phyloP scores from a whole-genome alignment of 2,329 filamentous ascomycete genomes.

The Aureobasidium mangrovei region DNA sequence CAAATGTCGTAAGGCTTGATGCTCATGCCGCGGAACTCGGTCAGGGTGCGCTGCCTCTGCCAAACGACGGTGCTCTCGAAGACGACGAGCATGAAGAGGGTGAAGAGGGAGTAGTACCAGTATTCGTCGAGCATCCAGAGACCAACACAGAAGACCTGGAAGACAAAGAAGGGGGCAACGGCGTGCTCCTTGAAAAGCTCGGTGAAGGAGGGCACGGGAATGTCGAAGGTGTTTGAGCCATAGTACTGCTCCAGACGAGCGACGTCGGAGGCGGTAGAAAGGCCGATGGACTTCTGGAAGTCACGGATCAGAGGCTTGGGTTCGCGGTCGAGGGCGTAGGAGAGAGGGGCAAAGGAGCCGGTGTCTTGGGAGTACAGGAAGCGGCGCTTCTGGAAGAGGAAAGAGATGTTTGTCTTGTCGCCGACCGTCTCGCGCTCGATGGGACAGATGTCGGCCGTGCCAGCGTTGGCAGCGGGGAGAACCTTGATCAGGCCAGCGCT shows the following conservation, averaged over 20 bases:
- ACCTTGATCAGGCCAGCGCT: slow-evolving; percentile 86
- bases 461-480: slow-evolving; percentile 80
- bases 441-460: slow-evolving; percentile 76
- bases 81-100: slow-evolving; percentile 92
- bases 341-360: slow-evolving; percentile 70
- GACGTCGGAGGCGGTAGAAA: slow-evolving; percentile 66
- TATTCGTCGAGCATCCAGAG: slow-evolving; percentile 99
- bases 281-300: slow-evolving; percentile 74
- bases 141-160: slow-evolving; percentile 97
- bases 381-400: slow-evolving; percentile 95
- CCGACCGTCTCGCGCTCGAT: slow-evolving; percentile 68
- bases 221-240: slow-evolving; percentile 93
- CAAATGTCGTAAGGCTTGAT: slow-evolving; percentile 97
- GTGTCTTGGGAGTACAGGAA: slow-evolving; percentile 72
- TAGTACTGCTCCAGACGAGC: slow-evolving; percentile 82
- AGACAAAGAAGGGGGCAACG: slow-evolving; percentile 97
- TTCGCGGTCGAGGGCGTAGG: slow-evolving; percentile 74
- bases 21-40: slow-evolving; percentile 97
- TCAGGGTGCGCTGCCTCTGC: slow-evolving; percentile 93
- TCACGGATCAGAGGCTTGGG: slow-evolving; percentile 69
- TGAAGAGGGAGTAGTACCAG: slow-evolving; percentile 99
- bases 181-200: slow-evolving; percentile 98
- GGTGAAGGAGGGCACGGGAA: slow-evolving; percentile 88
- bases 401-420: slow-evolving; percentile 70
- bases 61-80: slow-evolving; percentile 99